A percentile compares a stretch with the other conserved stretches of the same genome.
These are phyloP conservation scores for Corylus americana DNA, from an alignment of 306 rosid species.

Conservation along the genomic window DNA sequence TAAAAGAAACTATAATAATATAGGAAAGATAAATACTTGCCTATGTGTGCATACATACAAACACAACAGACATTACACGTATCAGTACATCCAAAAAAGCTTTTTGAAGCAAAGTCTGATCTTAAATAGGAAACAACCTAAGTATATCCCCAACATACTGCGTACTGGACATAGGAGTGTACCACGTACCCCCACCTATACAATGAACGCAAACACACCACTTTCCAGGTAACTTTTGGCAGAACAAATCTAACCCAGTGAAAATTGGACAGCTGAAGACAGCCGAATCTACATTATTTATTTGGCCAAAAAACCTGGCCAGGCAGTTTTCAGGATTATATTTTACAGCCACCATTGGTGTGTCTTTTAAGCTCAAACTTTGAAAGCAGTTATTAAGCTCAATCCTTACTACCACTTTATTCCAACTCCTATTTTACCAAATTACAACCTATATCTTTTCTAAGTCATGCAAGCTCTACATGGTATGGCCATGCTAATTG, in stretches of 20 bases:
- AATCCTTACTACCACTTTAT: not conserved
- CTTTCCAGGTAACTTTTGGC: not conserved
- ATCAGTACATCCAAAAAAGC: not conserved
- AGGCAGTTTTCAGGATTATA: not conserved
- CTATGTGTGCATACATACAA: not conserved
- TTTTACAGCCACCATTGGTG: not conserved
- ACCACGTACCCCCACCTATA: not conserved
- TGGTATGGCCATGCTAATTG: not conserved
- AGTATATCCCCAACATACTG: not conserved
- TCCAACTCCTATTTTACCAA: not conserved
- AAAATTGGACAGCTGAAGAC: not conserved
- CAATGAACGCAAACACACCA: not conserved
- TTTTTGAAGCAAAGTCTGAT: not conserved
- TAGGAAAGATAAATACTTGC: too few species aligned
- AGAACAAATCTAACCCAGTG: not conserved
- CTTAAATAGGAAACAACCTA: not conserved
- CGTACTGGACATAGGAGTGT: not conserved
- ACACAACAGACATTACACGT: not conserved
- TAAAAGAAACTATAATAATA: not conserved
- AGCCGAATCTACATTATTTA: not conserved
- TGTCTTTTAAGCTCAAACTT: not conserved
- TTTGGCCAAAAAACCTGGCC: not conserved
- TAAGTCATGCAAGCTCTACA: not conserved
- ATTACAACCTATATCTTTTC: not conserved
- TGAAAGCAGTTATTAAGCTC: not conserved